Evolutionary conservation across 495 filamentous ascomycete species (phyloP).

Genomic region (Talaromyces stipitatus): DNA sequence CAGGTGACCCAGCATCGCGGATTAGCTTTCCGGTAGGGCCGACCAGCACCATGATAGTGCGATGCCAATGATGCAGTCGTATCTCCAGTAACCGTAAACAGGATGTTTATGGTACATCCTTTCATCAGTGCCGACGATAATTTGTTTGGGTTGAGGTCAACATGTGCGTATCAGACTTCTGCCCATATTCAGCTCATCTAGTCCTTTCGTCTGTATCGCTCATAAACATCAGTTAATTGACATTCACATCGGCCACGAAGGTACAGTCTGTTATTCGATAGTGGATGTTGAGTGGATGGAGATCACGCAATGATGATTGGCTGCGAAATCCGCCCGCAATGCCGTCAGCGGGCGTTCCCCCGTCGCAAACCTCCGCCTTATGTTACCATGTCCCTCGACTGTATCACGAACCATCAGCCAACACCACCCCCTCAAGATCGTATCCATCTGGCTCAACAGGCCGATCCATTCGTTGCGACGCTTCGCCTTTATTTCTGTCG

Average conservation of each 20-base stretch:
- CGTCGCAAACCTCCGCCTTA: background rate
- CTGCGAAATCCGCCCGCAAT: conserved; percentile 16
- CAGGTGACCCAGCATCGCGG: too few relatives aligned
- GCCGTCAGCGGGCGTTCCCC: conserved; percentile 13
- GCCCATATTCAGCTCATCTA: background rate
- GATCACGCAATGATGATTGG: conserved; percentile 12
- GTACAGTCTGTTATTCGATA: background rate
- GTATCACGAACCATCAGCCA: background rate
- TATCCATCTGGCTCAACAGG: too few relatives aligned
- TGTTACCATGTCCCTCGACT: background rate
- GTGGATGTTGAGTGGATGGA: background rate
- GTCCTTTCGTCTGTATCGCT: too few relatives aligned
- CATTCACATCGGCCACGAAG: too few relatives aligned
- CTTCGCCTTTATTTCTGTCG: too few relatives aligned
- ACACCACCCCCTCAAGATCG: background rate
- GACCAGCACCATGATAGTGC: background rate
- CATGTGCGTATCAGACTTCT: background rate
- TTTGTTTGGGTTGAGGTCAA: background rate
- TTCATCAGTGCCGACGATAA: background rate
- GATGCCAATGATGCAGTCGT: background rate
- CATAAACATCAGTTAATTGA: too few relatives aligned
- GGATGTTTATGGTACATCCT: too few relatives aligned
- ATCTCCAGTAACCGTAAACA: background rate
- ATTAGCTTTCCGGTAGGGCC: too few relatives aligned
- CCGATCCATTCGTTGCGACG: too few relatives aligned